Percentiles rank a stretch among this genome's conserved stretches.
These are phyloP conservation scores for Septoria petroselini DNA, from an alignment of 2,329 filamentous ascomycete species.

Conservation along the genomic window DNA sequence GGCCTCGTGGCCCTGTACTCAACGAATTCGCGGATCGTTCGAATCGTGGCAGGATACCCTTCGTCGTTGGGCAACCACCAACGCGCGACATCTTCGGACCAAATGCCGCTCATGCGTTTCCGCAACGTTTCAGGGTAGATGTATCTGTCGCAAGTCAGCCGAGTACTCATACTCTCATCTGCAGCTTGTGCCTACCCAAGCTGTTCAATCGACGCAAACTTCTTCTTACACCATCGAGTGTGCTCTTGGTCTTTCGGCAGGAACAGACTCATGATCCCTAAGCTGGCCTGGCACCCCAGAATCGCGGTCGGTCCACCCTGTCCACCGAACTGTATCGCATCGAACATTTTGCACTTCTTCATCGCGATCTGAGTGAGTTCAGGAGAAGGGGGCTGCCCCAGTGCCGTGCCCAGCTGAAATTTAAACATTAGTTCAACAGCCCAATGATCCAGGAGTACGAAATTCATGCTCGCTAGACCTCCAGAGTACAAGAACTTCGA, in stretches of 20 bases:
- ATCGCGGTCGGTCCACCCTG: conserved; percentile 66
- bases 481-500: conserved; percentile 67
- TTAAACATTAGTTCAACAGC: conserved; percentile 77
- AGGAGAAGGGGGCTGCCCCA: conserved; percentile 47
- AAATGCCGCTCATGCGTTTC: conserved; percentile 70
- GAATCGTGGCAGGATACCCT: conserved; percentile 69
- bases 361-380: conserved; percentile 63
- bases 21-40: conserved; percentile 74
- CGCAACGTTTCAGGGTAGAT: conserved; percentile 75
- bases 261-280: conserved; percentile 75
- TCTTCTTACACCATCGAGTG: conserved; percentile 74
- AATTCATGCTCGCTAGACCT: conserved; percentile 70
- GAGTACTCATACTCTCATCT: background rate
- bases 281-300: conserved; percentile 68
- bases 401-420: conserved; percentile 63
- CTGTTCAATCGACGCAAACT: conserved; percentile 73
- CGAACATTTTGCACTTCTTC: conserved; percentile 72
- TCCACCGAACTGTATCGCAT: conserved; percentile 71
- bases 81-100: conserved; percentile 67
- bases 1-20: conserved; percentile 35
- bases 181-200: conserved; percentile 61
- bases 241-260: conserved; percentile 71
- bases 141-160: conserved; percentile 57
- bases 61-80: conserved; percentile 92
- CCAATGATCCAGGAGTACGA: conserved; percentile 72